Evolutionary conservation across 169 alveolate genomes (phyloP).

Genomic region (Theileria annulata): DNA sequence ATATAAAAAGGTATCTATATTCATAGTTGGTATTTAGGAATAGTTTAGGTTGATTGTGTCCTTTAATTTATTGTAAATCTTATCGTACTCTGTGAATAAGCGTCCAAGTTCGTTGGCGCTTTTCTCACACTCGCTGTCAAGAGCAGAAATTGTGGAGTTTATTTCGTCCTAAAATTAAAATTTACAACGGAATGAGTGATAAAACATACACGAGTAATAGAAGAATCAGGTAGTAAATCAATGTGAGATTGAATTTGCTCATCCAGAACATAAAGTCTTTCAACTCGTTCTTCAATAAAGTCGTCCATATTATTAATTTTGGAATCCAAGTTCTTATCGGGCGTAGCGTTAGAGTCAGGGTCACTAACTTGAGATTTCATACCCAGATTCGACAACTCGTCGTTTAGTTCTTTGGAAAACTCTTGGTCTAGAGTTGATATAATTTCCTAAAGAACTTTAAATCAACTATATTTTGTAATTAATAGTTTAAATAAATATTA

Average conservation of each 20-base stretch:
- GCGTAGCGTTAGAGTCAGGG: background rate
- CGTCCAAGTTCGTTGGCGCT: constrained; percentile 34
- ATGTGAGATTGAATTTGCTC: constrained; percentile 52
- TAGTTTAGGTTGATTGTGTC: background rate
- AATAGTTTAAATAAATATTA: background rate
- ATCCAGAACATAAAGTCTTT: constrained; percentile 34
- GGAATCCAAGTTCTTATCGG: background rate
- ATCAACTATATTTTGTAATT: background rate
- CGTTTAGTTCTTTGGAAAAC: constrained; percentile 24
- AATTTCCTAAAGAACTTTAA: constrained; percentile 33
- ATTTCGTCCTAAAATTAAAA: constrained; percentile 27
- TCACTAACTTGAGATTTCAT: constrained; percentile 9
- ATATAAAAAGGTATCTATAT: background rate
- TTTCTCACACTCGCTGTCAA: constrained; percentile 38
- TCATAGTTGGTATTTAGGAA: background rate
- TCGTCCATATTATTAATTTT: background rate
- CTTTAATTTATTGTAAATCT: constrained; percentile 24
- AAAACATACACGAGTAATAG: constrained; percentile 16
- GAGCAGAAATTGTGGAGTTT: background rate
- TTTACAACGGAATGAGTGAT: background rate
- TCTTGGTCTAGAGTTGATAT: constrained; percentile 49
- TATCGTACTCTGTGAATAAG: constrained; percentile 26
- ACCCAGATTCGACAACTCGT: constrained; percentile 27
- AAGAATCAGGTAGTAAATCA: constrained; percentile 53
- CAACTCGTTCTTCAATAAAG: constrained; percentile 40